Evolutionary conservation across 805 yeast genomes (phyloP), one percentile per base, ranked within the genome.

Genomic region (Schizosaccharomyces osmophilus): DNA sequence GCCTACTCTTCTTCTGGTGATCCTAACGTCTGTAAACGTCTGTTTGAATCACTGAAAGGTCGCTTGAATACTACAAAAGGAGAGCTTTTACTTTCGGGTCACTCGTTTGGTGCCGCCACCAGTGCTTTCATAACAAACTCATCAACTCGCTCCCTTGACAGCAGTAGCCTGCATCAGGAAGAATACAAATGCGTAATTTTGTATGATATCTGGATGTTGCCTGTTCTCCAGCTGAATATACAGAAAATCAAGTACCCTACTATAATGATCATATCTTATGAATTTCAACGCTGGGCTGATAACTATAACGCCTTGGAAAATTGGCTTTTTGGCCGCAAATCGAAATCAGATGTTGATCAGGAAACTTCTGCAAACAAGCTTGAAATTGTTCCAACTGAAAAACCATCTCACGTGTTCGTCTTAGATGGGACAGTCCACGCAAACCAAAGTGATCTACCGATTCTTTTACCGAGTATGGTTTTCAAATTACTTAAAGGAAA

Each of bases 51-150:
- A 22, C 31, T 51, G 3, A 22, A 29, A 11, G 36, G 36, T 29
- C 31, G 32, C 15, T 51, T 51, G 57, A 22, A 51, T 9, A 29
- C 36, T 17, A 11, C 36, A 8, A 22, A 51, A 51, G 57, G 57
- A 24, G 57, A 51, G 26, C 1, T 66, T 13, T 59, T 64, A 2
- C 62, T 59, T 45, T 45, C 66, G 11, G 68, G 68, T 8, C 68
- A 66, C 48, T 62, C 65, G 19, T 66, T 66, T 55, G 68, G 68
- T 6, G 68, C 66, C 0, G 67, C 68, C 2, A 66, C 68, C 2
- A 5, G n/a, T 29, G 60, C 63, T 13, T 61, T 66, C 3, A 51
- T 57, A 19, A 15, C 60, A 19, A 22, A 24, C 9, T 22, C 41
- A 11, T 2, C 48, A 2, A n/a, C 26, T 15, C 22, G 26, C 5